Conservation (phyloP, 139 green algal species). For the Chlorella sp. region DNA sequence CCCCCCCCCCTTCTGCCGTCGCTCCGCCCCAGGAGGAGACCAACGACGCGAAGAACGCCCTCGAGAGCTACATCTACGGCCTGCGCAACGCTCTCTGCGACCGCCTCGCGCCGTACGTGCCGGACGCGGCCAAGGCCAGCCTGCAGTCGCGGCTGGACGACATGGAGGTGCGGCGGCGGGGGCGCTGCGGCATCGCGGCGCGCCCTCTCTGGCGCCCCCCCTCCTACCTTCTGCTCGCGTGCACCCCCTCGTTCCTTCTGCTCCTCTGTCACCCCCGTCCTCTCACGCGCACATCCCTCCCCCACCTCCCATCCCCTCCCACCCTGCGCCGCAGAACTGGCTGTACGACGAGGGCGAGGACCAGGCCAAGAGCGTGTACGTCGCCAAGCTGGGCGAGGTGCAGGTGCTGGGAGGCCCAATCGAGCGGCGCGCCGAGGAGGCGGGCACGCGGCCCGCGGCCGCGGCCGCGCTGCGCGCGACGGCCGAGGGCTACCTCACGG, state of each 20-base stretch:
- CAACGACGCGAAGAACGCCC: constrained; percentile 93
- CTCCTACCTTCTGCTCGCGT: too few relatives aligned
- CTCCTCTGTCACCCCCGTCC: too few relatives aligned
- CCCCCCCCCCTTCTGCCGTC: too few relatives aligned
- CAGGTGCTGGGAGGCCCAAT: constrained; percentile 71
- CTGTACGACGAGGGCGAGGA: constrained; percentile 99
- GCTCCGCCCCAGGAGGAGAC: constrained; percentile 94
- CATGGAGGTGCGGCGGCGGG: constrained; percentile 19
- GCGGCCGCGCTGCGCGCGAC: constrained; percentile 24
- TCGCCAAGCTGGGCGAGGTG: constrained; percentile 89
- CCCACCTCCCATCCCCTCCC: background rate
- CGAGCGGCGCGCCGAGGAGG: constrained; percentile 55
- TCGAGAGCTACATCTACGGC: constrained; percentile 95
- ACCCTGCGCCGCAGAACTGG: constrained; percentile 85
- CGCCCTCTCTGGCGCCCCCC: too few relatives aligned
- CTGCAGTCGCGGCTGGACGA: constrained; percentile 67
- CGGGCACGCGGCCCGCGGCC: constrained; percentile 28
- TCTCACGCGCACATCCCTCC: background rate
- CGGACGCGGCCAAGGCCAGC: constrained; percentile 59
- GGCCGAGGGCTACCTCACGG: constrained; percentile 54
- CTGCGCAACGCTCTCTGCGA: constrained; percentile 85
- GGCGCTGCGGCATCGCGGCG: too few relatives aligned
- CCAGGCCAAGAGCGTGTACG: constrained; percentile 89
- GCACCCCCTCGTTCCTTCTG: too few relatives aligned
- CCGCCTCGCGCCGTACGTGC: constrained; percentile 62